Evolutionary conservation across 129 eudicot genomes (phyloP).

Genomic region (Helianthus annuus): HanXRQr2.0-SUNRISE NC_035445.2:83748337-83748836

Average conservation of each 20-base stretch:
- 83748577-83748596: conserved; percentile 75
- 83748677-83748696: too few species aligned
- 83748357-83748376: conserved; percentile 7
- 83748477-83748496: conserved; percentile 80
- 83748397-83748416: conserved; percentile 10
- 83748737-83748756: too few species aligned
- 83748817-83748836: too few species aligned
- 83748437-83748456: conserved; percentile 23
- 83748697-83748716: too few species aligned
- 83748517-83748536: conserved; percentile 56
- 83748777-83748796: too few species aligned
- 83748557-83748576: conserved; percentile 90
- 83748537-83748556: conserved; percentile 81
- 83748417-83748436: conserved; percentile 5
- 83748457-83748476: conserved; percentile 51
- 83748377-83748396: background rate
- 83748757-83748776: too few species aligned
- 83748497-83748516: conserved; percentile 63
- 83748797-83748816: too few species aligned
- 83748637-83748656: too few species aligned
- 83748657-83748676: too few species aligned
- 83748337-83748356: conserved; percentile 21
- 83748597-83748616: conserved; percentile 57
- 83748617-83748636: background rate
- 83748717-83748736: too few species aligned